These are phyloP conservation scores for Rutstroemia sydowiana DNA, from an alignment of 2,329 filamentous ascomycete species.

Conservation along the genomic window DNA sequence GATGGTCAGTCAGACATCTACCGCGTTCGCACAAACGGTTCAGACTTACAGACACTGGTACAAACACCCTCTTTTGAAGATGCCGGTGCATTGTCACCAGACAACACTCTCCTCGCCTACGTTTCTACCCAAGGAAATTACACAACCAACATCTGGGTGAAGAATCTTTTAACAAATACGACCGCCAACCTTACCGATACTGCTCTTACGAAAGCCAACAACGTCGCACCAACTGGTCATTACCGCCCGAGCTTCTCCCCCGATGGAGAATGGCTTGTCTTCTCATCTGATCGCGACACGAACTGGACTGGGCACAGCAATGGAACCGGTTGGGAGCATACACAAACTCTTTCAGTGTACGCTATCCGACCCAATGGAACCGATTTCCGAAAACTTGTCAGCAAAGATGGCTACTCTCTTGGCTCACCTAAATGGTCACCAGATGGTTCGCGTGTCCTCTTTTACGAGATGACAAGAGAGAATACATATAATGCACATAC, in stretches of 20 bases:
- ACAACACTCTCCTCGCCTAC: constrained; percentile 34
- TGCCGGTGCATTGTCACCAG: constrained; percentile 32
- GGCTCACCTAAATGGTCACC: constrained; percentile 35
- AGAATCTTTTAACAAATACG: constrained; percentile 31
- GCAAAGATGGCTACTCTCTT: constrained; percentile 31
- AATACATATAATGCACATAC: constrained; percentile 34
- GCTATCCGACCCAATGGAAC: constrained; percentile 33
- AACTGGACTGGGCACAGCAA: constrained; percentile 36
- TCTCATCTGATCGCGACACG: constrained; percentile 37
- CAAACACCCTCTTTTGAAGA: constrained; percentile 34
- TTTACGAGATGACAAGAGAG: constrained; percentile 35
- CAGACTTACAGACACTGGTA: constrained; percentile 30
- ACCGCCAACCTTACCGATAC: constrained; percentile 33
- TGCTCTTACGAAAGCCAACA: constrained; percentile 17
- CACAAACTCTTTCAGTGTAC: constrained; percentile 36
- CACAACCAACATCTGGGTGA: constrained; percentile 35
- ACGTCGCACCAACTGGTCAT: constrained; percentile 24
- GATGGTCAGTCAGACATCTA: constrained; percentile 38
- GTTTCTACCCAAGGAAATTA: constrained; percentile 34
- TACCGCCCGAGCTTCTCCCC: constrained; percentile 37
- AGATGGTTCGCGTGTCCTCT: constrained; percentile 32
- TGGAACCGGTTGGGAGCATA: constrained; percentile 35
- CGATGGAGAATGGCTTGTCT: constrained; percentile 35
- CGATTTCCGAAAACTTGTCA: constrained; percentile 31
- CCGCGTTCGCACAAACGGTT: constrained; percentile 31